Evolutionary conservation across 2,329 filamentous ascomycete genomes (phyloP).

Genomic region (Arthrocladium fulminans): DNA sequence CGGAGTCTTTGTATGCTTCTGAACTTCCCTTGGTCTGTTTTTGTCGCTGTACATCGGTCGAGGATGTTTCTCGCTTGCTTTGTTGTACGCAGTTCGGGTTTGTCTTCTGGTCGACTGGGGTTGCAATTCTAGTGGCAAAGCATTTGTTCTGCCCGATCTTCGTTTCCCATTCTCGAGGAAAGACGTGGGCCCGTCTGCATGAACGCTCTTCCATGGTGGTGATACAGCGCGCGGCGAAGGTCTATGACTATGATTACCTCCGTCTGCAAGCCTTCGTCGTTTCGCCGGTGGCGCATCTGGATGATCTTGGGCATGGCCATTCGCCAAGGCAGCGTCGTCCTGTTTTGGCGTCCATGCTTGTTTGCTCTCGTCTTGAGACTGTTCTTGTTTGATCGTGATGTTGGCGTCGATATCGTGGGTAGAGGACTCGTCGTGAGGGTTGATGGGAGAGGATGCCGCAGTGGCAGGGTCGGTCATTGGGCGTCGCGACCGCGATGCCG

Average conservation of each 20-base stretch:
- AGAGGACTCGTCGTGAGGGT: constrained; percentile 14
- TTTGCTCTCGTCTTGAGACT: constrained; percentile 14
- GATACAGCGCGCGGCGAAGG: constrained; percentile 46
- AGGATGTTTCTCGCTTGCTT: constrained; percentile 16
- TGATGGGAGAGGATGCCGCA: constrained; percentile 12
- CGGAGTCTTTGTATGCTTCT: constrained; percentile 7
- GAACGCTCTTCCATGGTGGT: constrained; percentile 86
- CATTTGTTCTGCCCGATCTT: constrained; percentile 52
- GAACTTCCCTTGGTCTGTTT: constrained; percentile 18
- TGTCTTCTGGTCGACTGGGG: constrained; percentile 40
- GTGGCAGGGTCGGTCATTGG: constrained; percentile 20
- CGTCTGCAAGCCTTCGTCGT: constrained; percentile 35
- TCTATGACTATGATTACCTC: constrained; percentile 26
- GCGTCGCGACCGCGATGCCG: constrained; percentile 16
- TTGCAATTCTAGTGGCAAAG: constrained; percentile 40
- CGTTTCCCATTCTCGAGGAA: constrained; percentile 58
- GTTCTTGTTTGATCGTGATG: constrained; percentile 7
- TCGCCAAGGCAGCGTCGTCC: neutral
- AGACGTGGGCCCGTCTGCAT: constrained; percentile 77
- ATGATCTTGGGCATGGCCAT: constrained; percentile 20
- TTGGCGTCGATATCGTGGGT: constrained; percentile 21
- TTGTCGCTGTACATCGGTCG: constrained; percentile 26
- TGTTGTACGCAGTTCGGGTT: constrained; percentile 33
- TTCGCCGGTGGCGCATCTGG: constrained; percentile 36
- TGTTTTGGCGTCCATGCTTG: neutral